Percentiles rank a stretch among this genome's conserved stretches.
phyloP scores from a whole-genome alignment of 345 rosid genomes.

The Eucalyptus regnans region DNA sequence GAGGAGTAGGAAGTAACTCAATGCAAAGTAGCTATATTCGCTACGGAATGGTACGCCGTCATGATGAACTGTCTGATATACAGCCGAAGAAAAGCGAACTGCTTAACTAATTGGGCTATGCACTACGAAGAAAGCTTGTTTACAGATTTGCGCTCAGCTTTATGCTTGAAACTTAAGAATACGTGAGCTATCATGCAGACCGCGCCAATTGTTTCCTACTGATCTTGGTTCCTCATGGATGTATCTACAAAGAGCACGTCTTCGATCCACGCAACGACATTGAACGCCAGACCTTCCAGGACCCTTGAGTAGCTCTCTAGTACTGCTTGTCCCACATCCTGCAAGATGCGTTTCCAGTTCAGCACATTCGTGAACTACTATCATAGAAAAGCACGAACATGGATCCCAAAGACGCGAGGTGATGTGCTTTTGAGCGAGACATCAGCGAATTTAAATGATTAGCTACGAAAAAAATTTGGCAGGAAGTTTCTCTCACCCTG shows the following conservation, averaged over 20 bases:
- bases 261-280: slow-evolving; percentile 8
- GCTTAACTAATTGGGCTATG: not conserved
- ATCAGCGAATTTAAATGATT: not conserved
- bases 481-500: not conserved
- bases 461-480: not conserved
- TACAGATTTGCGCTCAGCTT: not conserved
- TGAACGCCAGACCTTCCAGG: slow-evolving; percentile 10
- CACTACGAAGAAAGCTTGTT: not conserved
- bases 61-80: not conserved
- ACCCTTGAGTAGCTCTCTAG: slow-evolving; percentile 13
- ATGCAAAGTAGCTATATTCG: not conserved
- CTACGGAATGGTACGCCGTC: not conserved
- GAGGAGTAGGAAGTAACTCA: not conserved
- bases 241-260: slow-evolving; percentile 1
- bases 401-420: not conserved
- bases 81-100: not conserved
- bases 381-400: not conserved
- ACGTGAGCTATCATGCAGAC: not conserved
- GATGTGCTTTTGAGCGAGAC: not conserved
- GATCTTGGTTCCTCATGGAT: not conserved
- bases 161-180: not conserved
- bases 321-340: slow-evolving; percentile 9
- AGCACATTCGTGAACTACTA: not conserved
- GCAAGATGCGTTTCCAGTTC: not conserved
- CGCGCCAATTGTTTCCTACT: not conserved